Base-by-base conservation (phyloP, 306 rosid species). In the Citrullus amarus region DNA sequence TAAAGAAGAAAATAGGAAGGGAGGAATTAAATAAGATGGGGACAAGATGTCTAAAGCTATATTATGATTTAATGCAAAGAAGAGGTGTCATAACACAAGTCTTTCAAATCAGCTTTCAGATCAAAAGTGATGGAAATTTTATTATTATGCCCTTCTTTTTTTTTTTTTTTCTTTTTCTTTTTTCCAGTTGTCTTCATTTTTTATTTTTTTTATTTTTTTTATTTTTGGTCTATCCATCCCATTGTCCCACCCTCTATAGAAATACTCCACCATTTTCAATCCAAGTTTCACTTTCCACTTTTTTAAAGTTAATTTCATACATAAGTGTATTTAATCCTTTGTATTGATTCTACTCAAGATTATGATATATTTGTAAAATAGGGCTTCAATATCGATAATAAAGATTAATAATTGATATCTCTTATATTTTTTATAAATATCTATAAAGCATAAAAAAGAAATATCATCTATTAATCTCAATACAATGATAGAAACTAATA, bases 41-140 rank as follows among this genome's bases (percentile, higher is more conserved):
- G 77, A 50, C 77, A 72, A 50, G 77, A 50, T 72, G 77, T 72
- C 43, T 72, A 50, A 72, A 50, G 59, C 57, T 17, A 43, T 69
- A 6, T 51, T 51, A 15, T 51, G n/a, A 25, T 71, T 66, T 48
- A 71, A 25, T 71, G 58, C 43, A 71, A 48, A 48, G 18, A 9
- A 34, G 20, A 25, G 36, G 75, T 41, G 39, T 36, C 6, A 4
- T 6, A 9, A 9, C 56, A 20, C 7, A 46, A 32, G 16, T 48
- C 6, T 72, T 48, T 72, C 77, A 72, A 72, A 71, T 71, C 76
- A 71, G 18, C 41, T 71, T 71, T 71, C 76, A 70, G 57, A 70
- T 70, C 76, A 44, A 70, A 70, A 70, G 76, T 70, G 56, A 39
- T 70, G 76, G 76, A 71, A 71, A 28, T 72, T 48, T 72, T 71